Evolutionary conservation across 2,329 filamentous ascomycete genomes (phyloP).

Genomic region (Capronia americana): DNA sequence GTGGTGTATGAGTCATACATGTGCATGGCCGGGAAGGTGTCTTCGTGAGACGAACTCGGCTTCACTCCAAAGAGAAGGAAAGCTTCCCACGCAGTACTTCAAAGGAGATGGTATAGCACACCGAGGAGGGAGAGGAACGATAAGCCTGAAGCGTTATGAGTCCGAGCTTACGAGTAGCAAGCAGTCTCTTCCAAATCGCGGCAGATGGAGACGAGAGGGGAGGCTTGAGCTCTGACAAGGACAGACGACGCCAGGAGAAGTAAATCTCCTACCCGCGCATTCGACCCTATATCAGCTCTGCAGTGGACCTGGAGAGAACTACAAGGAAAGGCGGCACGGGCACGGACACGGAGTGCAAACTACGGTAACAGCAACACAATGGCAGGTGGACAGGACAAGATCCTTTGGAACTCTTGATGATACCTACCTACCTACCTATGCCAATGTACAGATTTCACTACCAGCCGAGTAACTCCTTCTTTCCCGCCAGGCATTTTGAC

Average conservation of each 20-base stretch:
- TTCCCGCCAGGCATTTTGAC: not conserved
- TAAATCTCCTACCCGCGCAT: not conserved
- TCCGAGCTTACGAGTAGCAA: not conserved
- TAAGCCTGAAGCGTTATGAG: not conserved
- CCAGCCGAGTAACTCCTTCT: slow-evolving; percentile 2
- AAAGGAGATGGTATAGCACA: not conserved
- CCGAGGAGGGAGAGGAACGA: not conserved
- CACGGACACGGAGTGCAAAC: not conserved
- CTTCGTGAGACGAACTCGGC: not conserved
- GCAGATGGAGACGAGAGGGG: not conserved
- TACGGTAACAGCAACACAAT: not conserved
- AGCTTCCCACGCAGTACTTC: not conserved
- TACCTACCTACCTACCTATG: not conserved
- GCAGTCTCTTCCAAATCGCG: not conserved
- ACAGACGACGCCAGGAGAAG: not conserved
- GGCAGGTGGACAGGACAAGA: not conserved
- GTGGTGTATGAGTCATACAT: not conserved
- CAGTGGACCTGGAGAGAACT: not conserved
- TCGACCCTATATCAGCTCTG: not conserved
- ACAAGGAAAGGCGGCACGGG: not conserved
- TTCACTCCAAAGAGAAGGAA: not conserved
- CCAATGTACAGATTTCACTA: not conserved
- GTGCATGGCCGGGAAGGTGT: not conserved
- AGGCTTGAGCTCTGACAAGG: not conserved
- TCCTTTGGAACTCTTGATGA: slow-evolving; percentile 7